A percentile compares a stretch with the other conserved stretches of the same genome.
Evolutionary conservation across 257 asterid species (phyloP).

Genomic region (Solanum virginianum): DNA sequence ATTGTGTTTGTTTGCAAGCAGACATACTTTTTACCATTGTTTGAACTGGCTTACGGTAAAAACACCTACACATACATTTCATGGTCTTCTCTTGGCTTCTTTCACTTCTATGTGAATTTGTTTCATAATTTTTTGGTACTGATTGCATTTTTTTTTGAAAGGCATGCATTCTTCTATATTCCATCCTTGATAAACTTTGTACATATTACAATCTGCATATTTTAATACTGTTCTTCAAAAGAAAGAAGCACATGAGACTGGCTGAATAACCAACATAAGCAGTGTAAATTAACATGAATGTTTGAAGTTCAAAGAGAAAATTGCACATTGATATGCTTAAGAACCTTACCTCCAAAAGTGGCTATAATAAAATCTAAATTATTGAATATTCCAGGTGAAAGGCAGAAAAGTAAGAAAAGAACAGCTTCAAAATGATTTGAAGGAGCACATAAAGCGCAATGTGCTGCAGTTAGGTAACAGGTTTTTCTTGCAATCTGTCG

Average conservation of each 20-base stretch:
- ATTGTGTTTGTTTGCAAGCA: background rate
- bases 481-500: slow-evolving; percentile 61
- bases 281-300: background rate
- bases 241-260: background rate
- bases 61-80: background rate
- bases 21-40: background rate
- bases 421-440: slow-evolving; percentile 26
- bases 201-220: background rate
- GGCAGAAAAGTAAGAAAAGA: slow-evolving; percentile 35
- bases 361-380: background rate
- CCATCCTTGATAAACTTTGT: background rate
- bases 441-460: slow-evolving; percentile 61
- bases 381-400: slow-evolving; percentile 29
- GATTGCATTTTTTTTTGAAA: background rate
- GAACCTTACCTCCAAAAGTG: background rate
- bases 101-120: background rate
- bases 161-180: background rate
- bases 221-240: background rate
- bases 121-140: background rate
- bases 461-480: slow-evolving; percentile 37
- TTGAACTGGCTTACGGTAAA: background rate
- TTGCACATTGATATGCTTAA: background rate
- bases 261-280: background rate
- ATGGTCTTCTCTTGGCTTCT: background rate
- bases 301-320: background rate